Percentiles rank a stretch among this genome's conserved stretches.
Conservation (phyloP, 177 flowering plant genomes). For the Vitis hybrid region DNA sequence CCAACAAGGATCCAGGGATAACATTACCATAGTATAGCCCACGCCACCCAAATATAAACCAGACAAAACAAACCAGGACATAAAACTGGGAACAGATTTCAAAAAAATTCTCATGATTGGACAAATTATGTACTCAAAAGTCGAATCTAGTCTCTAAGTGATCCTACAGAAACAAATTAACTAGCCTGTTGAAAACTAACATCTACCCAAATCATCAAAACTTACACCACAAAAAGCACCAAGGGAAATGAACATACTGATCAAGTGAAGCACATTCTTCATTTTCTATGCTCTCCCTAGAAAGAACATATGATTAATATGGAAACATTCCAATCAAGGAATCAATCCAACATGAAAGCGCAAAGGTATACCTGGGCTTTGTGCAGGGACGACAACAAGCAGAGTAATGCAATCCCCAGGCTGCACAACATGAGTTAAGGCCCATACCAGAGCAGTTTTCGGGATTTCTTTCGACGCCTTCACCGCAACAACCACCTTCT, state of each 20-base stretch:
- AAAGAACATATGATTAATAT: neutral
- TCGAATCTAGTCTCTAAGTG: too few relatives aligned
- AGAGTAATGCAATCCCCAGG: constrained; percentile 69
- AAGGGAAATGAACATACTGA: neutral
- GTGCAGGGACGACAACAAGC: constrained; percentile 63
- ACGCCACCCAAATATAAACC: too few relatives aligned
- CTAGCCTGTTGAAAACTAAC: neutral
- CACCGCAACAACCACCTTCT: constrained; percentile 59
- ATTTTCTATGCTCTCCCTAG: too few relatives aligned
- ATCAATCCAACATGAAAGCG: neutral
- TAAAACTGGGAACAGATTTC: too few relatives aligned
- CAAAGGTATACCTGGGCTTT: constrained; percentile 41
- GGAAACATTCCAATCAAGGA: neutral
- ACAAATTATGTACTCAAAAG: too few relatives aligned
- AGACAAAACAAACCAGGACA: too few relatives aligned
- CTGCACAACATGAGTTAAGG: constrained; percentile 77
- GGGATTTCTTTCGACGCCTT: constrained; percentile 69
- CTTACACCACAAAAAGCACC: neutral
- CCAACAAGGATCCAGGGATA: too few relatives aligned
- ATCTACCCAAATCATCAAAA: neutral
- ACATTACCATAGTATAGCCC: too few relatives aligned
- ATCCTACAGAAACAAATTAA: neutral
- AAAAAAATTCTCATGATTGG: too few relatives aligned
- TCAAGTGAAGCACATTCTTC: neutral
- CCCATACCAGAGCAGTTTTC: constrained; percentile 70